Percentiles rank a stretch among this genome's conserved stretches.
Conservation (phyloP, 345 rosid genomes). For the Alliaria petiolata region DNA sequence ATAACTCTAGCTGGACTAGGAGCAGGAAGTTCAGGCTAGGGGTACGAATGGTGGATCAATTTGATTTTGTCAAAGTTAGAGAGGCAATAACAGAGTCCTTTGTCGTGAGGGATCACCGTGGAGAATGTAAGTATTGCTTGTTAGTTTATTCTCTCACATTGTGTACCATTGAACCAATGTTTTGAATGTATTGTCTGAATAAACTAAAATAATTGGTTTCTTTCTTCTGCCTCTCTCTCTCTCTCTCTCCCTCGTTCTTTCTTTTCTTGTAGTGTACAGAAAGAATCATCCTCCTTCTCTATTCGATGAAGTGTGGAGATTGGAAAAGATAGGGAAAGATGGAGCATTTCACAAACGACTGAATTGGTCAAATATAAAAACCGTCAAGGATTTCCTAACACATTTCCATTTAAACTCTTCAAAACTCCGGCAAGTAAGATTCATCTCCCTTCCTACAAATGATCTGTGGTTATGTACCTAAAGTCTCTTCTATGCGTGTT, state of each 20-base stretch:
- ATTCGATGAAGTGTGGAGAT: slow-evolving; percentile 90
- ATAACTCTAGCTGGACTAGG: slow-evolving; percentile 99
- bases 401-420: slow-evolving; percentile 57
- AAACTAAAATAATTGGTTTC: too few relatives aligned
- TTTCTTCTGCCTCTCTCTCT: too few relatives aligned
- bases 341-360: slow-evolving; percentile 96
- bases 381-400: slow-evolving; percentile 83
- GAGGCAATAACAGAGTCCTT: slow-evolving; percentile 92
- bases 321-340: slow-evolving; percentile 97
- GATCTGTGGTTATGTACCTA: not conserved
- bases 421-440: slow-evolving; percentile 72
- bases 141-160: not conserved
- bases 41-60: slow-evolving; percentile 66
- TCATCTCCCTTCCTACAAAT: not conserved
- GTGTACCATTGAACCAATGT: not conserved
- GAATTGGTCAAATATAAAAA: slow-evolving; percentile 56
- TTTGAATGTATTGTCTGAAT: too few relatives aligned
- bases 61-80: slow-evolving; percentile 50
- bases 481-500: not conserved
- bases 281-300: slow-evolving; percentile 94
- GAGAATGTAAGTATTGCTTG: slow-evolving; percentile 72
- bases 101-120: slow-evolving; percentile 97
- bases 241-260: not conserved
- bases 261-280: slow-evolving; percentile 70
- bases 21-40: slow-evolving; percentile 96